These are phyloP conservation scores for Claviceps quebecensis DNA, from an alignment of 2,329 filamentous ascomycete species.

Conservation along the genomic window DNA sequence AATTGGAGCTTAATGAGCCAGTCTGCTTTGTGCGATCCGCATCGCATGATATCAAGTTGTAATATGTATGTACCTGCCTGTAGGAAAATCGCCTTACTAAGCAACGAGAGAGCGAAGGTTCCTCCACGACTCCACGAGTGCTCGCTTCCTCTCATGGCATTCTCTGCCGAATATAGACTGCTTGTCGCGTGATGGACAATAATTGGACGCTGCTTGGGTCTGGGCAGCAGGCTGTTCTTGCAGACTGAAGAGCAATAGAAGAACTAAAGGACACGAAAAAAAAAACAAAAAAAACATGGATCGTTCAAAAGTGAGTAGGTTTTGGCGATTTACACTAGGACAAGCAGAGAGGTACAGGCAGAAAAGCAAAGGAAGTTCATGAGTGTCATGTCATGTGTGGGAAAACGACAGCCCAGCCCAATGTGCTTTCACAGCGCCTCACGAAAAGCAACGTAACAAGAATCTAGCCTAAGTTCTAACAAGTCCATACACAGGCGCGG, in stretches of 20 bases:
- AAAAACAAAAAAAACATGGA: neutral
- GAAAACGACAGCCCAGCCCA: neutral
- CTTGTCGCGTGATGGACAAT: neutral
- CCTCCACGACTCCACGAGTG: neutral
- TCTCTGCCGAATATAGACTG: neutral
- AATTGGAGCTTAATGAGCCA: neutral
- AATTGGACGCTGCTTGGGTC: neutral
- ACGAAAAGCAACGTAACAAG: too few species aligned
- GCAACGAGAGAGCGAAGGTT: neutral
- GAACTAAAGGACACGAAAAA: neutral
- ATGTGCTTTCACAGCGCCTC: too few species aligned
- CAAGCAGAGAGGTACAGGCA: too few species aligned
- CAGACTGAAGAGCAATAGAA: neutral
- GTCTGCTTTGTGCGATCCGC: neutral
- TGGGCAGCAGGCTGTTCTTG: neutral
- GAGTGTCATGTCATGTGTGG: neutral
- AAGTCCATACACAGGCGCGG: slow-evolving; percentile 20
- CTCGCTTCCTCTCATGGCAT: neutral
- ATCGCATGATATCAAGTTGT: neutral
- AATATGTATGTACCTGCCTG: too few species aligned
- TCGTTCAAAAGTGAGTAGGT: slow-evolving; percentile 2
- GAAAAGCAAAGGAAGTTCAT: too few species aligned
- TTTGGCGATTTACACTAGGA: neutral
- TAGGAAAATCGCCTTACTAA: neutral
- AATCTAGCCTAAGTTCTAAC: too few species aligned